A percentile compares a stretch with the other conserved stretches of the same genome.
Conservation (phyloP, 2,329 filamentous ascomycete genomes). For the Chalara sp. region DNA sequence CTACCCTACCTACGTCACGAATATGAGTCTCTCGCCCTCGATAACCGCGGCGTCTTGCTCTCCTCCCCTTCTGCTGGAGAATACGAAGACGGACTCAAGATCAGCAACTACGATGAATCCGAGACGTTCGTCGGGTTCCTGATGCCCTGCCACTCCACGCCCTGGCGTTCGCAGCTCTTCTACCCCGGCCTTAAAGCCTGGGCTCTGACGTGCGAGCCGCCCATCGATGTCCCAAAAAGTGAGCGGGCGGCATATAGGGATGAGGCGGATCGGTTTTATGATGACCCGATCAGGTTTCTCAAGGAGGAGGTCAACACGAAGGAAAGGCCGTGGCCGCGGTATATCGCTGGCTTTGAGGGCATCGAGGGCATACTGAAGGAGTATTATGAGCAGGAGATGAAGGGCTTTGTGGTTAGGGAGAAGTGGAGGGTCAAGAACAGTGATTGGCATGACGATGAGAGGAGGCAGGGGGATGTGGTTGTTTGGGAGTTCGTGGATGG, state of each 20-base stretch:
- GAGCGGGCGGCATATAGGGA: conserved; percentile 69
- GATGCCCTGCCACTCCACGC: conserved; percentile 93
- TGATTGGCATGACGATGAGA: conserved; percentile 54
- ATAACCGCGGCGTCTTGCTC: conserved; percentile 27
- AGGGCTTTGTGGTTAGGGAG: conserved; percentile 36
- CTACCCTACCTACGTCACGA: conserved; percentile 68
- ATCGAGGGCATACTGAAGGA: conserved; percentile 40
- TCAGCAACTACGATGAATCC: conserved; percentile 1
- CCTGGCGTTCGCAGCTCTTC: conserved; percentile 85
- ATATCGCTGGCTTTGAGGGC: conserved; percentile 55
- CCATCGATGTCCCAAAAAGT: conserved; percentile 57
- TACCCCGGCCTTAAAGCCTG: conserved; percentile 70
- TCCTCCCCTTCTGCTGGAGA: conserved; percentile 13
- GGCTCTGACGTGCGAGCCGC: conserved; percentile 86
- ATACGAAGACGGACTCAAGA: conserved; percentile 4
- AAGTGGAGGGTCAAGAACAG: conserved; percentile 55
- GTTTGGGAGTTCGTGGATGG: conserved; percentile 45
- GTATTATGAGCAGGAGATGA: conserved; percentile 35
- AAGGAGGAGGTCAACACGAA: conserved; percentile 17
- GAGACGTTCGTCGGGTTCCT: conserved; percentile 68
- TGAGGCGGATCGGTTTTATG: conserved; percentile 89
- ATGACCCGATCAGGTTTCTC: conserved; percentile 53
- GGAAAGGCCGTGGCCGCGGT: conserved; percentile 44
- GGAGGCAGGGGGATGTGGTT: conserved; percentile 48
- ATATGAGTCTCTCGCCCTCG: conserved; percentile 53